phyloP scores from a whole-genome alignment of 2,329 filamentous ascomycete species.

The Rhinocladiella mackenziei region DNA sequence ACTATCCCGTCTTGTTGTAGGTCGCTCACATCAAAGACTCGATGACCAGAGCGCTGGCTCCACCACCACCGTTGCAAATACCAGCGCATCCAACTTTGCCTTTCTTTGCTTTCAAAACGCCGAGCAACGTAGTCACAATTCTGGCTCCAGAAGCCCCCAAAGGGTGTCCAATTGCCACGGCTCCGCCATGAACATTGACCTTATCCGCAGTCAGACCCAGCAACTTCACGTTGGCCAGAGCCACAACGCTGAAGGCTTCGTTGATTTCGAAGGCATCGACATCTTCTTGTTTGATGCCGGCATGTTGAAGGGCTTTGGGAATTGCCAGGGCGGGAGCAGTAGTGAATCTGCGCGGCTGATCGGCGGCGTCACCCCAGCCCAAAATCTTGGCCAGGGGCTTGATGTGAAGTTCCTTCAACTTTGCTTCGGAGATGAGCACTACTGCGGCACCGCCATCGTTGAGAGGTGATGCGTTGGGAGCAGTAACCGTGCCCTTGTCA shows the following conservation, averaged over 20 bases:
- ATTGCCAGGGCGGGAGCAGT: constrained; percentile 89
- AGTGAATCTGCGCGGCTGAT: constrained; percentile 91
- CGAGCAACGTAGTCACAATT: constrained; percentile 84
- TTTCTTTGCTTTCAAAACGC: constrained; percentile 84
- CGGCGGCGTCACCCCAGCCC: constrained; percentile 92
- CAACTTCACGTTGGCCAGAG: constrained; percentile 92
- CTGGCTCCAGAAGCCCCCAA: constrained; percentile 90
- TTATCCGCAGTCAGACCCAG: constrained; percentile 74
- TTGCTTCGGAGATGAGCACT: constrained; percentile 89
- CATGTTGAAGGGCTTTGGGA: constrained; percentile 95
- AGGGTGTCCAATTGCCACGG: constrained; percentile 92
- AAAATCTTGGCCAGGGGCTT: constrained; percentile 95
- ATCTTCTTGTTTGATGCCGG: constrained; percentile 69
- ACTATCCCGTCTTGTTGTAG: neutral
- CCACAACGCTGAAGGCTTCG: constrained; percentile 96
- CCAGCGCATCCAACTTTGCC: constrained; percentile 90
- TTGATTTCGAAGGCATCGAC: constrained; percentile 98
- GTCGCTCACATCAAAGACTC: constrained; percentile 53
- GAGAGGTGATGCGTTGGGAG: constrained; percentile 92
- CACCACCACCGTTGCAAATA: constrained; percentile 97
- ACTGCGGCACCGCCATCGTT: constrained; percentile 92
- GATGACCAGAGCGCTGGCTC: constrained; percentile 88
- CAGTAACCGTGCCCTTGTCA: constrained; percentile 78
- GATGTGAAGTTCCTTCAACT: constrained; percentile 84
- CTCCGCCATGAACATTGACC: constrained; percentile 92